A percentile compares a stretch with the other conserved stretches of the same genome.
Conservation (phyloP, 306 rosid species). For the Crataegus laevigata region DNA sequence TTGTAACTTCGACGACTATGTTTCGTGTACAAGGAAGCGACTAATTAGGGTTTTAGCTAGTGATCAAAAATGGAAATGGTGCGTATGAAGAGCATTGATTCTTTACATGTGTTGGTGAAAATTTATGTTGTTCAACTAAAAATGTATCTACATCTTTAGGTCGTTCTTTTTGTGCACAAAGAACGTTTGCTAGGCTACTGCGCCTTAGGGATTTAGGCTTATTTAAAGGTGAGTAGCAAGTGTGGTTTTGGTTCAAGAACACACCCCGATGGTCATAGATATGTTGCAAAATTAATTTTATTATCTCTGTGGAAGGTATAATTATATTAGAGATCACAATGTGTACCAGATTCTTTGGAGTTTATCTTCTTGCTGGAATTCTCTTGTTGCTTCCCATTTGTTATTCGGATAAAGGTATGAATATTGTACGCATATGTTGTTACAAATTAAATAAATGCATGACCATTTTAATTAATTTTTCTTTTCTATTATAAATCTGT, state of each 20-base stretch:
- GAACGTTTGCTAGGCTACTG: slow-evolving; percentile 3
- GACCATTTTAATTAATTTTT: background rate
- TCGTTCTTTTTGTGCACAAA: background rate
- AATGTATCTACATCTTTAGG: background rate
- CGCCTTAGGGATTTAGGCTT: background rate
- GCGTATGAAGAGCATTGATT: slow-evolving; percentile 15
- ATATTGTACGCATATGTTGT: background rate
- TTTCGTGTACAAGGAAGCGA: background rate
- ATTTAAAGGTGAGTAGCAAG: slow-evolving; percentile 3
- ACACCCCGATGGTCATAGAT: background rate
- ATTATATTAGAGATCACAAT: background rate
- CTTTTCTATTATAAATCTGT: background rate
- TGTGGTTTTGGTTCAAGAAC: background rate
- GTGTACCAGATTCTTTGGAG: slow-evolving; percentile 3
- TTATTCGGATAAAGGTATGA: slow-evolving; percentile 17
- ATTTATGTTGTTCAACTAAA: slow-evolving; percentile 36
- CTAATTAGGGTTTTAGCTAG: background rate
- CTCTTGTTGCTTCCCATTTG: slow-evolving; percentile 27
- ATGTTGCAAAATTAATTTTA: background rate
- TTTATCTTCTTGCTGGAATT: slow-evolving; percentile 24
- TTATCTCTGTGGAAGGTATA: background rate
- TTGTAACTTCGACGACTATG: background rate
- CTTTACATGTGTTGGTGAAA: slow-evolving; percentile 32
- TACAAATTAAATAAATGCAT: background rate
- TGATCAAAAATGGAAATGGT: background rate